Percentiles rank a stretch among this genome's conserved stretches.
phyloP scores from a whole-genome alignment of 2,329 filamentous ascomycete species.

The Drechslerella coelobrocha region DNA sequence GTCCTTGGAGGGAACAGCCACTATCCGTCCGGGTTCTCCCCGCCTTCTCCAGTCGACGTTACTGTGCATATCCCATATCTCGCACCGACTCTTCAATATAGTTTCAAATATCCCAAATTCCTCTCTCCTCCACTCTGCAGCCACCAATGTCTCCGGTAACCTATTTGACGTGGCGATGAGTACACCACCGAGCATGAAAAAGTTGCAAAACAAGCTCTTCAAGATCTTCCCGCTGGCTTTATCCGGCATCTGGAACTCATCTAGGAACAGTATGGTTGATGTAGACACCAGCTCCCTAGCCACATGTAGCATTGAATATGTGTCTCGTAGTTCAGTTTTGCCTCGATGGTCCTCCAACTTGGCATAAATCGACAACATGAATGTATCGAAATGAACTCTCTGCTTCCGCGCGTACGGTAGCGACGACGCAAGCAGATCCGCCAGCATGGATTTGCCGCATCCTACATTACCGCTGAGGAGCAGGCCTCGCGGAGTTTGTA shows the following conservation, averaged over 20 bases:
- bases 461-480: constrained; percentile 83
- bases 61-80: constrained; percentile 84
- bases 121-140: constrained; percentile 70
- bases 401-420: constrained; percentile 75
- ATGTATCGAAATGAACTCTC: constrained; percentile 83
- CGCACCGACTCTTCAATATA: constrained; percentile 76
- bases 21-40: constrained; percentile 61
- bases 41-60: constrained; percentile 70
- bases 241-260: constrained; percentile 84
- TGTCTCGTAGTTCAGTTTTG: constrained; percentile 58
- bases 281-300: constrained; percentile 71
- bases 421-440: constrained; percentile 79
- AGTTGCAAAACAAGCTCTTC: constrained; percentile 77
- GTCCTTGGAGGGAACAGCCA: constrained; percentile 32
- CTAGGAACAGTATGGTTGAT: constrained; percentile 78
- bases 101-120: constrained; percentile 80
- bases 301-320: constrained; percentile 73
- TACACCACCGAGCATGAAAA: constrained; percentile 83
- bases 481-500: constrained; percentile 75
- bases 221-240: constrained; percentile 78
- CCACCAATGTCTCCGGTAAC: constrained; percentile 80
- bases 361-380: constrained; percentile 79
- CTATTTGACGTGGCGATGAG: constrained; percentile 81
- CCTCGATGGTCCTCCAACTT: constrained; percentile 71
- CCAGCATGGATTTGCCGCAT: constrained; percentile 83